Evolutionary conservation across 345 rosid species (phyloP).

Genomic region (Heritiera fomes): DNA sequence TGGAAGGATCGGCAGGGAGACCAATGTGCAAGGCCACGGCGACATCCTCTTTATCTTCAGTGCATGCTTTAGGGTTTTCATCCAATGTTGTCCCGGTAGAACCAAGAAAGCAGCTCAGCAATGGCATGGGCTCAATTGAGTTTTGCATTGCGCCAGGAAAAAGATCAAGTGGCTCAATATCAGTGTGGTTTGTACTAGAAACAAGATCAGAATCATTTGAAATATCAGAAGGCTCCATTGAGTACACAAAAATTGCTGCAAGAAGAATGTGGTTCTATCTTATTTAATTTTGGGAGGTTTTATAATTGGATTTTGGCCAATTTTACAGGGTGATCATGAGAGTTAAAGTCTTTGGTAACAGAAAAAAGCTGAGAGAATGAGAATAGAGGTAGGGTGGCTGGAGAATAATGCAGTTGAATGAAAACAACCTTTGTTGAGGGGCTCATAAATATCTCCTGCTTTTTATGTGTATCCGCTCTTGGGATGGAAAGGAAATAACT

Average conservation of each 20-base stretch:
- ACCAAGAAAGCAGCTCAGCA: constrained; percentile 30
- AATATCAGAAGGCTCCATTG: constrained; percentile 41
- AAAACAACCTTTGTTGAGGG: constrained; percentile 58
- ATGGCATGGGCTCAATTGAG: constrained; percentile 32
- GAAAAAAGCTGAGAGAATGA: constrained; percentile 34
- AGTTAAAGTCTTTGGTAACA: constrained; percentile 19
- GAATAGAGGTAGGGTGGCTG: constrained; percentile 48
- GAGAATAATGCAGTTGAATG: constrained; percentile 78
- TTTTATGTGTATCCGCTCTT: constrained; percentile 46
- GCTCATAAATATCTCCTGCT: constrained; percentile 62
- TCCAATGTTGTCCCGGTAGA: constrained; percentile 12
- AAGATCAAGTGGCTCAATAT: constrained; percentile 48
- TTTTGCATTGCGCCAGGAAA: constrained; percentile 37
- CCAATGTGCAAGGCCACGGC: constrained; percentile 73
- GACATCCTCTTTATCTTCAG: constrained; percentile 43
- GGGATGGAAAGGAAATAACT: constrained; percentile 53
- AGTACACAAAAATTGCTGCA: constrained; percentile 9
- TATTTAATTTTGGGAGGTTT: constrained; percentile 22
- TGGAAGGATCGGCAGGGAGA: constrained; percentile 56
- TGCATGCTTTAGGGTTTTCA: constrained; percentile 32
- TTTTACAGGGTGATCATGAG: constrained; percentile 23
- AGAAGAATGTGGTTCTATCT: constrained; percentile 21
- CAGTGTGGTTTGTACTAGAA: constrained; percentile 34
- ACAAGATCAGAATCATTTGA: constrained; percentile 29
- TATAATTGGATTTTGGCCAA: constrained; percentile 29